Base-by-base conservation (phyloP, 2,329 filamentous ascomycete species). In the Epichloe elymi region DNA sequence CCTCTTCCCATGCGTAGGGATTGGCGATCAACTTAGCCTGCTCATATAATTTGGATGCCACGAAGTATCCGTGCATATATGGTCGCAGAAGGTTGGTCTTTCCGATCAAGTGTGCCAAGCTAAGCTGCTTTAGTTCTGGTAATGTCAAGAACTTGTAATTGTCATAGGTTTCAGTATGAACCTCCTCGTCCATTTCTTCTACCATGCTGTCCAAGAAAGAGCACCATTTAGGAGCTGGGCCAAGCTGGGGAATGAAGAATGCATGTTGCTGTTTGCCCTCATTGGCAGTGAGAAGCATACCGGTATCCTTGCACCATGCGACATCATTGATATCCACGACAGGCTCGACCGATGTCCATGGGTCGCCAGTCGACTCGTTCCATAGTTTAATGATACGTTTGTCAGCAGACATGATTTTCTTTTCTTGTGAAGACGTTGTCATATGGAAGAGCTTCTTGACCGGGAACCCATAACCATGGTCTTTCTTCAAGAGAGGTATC, bases 11-110 rank as follows among this genome's bases (percentile, higher is more conserved):
- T 49, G 94, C 79, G 63, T 94, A 94, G 0, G 93, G 93, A 68
- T 97, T 95, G 47, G 86, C 85, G 60, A 97, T 95, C 54, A 98
- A 73, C 51, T 87, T 78, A 17, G 93, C 93, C 66, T 98, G 90
- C 64, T 98, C 94, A 66, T 98, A 97, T 26, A 98, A 71, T 62
- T 90, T 88, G 60, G 94, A 91, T 37, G 87, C 88, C 46, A 98
- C 90, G 70, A 98, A 98, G 75, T 93, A 97, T 59, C 93, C 94
- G 65, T 98, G 93, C 94, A 98, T 98, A 65, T 98, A 98, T 42
- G 93, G 93, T 43, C 91, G 79, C 40, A 98, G 73, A 19, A 97
- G 72, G 62, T 87, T 93, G 30, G 89, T 95, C 60, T 88, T 90
- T 57, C 91, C 91, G 52, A 98, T 78, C 46, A 98, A 75, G 64